phyloP scores from a whole-genome alignment of 2,329 filamentous ascomycete genomes.

The Colletotrichum phormii region DNA sequence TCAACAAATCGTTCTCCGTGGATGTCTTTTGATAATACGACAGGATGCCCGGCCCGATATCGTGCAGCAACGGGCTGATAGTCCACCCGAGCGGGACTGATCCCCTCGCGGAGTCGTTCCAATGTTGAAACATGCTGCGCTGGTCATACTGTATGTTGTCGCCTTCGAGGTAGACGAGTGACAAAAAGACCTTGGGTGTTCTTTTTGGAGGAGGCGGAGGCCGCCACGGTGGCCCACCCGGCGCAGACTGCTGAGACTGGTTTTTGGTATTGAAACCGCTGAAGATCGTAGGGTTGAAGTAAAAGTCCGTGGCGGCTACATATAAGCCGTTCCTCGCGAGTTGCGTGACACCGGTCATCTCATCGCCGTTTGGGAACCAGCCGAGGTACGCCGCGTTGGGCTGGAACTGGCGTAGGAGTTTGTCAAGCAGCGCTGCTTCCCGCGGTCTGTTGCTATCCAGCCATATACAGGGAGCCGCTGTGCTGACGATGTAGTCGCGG shows the following conservation, averaged over 20 bases:
- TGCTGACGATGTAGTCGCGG: slow-evolving; percentile 17
- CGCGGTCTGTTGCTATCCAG: slow-evolving; percentile 14
- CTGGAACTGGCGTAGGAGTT: slow-evolving; percentile 3
- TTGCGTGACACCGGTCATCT: slow-evolving; percentile 20
- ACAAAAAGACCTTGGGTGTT: not conserved
- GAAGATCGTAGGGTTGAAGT: slow-evolving; percentile 22
- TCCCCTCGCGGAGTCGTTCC: slow-evolving; percentile 14
- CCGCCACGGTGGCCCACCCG: not conserved
- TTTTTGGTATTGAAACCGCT: not conserved
- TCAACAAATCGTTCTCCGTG: slow-evolving; percentile 15
- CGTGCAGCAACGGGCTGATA: slow-evolving; percentile 16
- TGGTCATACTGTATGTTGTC: slow-evolving; percentile 23
- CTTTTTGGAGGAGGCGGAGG: not conserved
- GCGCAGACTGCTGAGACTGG: not conserved
- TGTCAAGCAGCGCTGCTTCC: slow-evolving; percentile 11
- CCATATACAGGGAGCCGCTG: slow-evolving; percentile 8
- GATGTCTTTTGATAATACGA: slow-evolving; percentile 18
- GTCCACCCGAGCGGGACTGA: slow-evolving; percentile 22
- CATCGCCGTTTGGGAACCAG: slow-evolving; percentile 19
- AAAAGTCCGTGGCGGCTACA: slow-evolving; percentile 12
- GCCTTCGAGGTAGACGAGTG: slow-evolving; percentile 17
- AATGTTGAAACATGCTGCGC: slow-evolving; percentile 18
- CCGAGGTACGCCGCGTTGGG: slow-evolving; percentile 17
- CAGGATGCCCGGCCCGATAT: slow-evolving; percentile 13
- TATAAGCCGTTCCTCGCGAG: slow-evolving; percentile 12